Conservation (phyloP, 768 basidiomycete genomes). For the Boletus rubroflammeus region DNA sequence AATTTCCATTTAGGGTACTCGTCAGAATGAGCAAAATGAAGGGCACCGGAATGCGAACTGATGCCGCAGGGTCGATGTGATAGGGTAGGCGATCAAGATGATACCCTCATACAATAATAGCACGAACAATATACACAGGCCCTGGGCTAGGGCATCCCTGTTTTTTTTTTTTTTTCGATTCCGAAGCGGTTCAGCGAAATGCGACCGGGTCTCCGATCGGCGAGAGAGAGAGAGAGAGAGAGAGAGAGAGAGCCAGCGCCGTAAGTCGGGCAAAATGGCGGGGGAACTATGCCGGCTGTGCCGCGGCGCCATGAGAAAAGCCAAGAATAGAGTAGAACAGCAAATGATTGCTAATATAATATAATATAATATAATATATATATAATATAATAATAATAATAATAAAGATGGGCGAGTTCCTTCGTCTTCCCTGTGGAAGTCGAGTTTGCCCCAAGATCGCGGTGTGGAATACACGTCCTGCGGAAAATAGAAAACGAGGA, state of each 20-base stretch:
- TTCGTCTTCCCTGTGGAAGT: slow-evolving; percentile 7
- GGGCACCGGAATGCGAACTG: slow-evolving; percentile 30
- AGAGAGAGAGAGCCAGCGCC: no score
- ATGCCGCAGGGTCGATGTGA: slow-evolving; percentile 35
- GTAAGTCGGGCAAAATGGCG: slow-evolving; percentile 19
- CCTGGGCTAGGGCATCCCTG: slow-evolving; percentile 24
- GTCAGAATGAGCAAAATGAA: slow-evolving; percentile 21
- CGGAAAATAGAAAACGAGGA: neutral
- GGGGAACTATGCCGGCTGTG: slow-evolving; percentile 25
- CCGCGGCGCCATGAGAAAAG: slow-evolving; percentile 24
- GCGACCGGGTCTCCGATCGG: neutral
- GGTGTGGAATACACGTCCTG: slow-evolving; percentile 12
- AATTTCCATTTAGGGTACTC: slow-evolving; percentile 19
- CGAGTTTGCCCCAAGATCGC: slow-evolving; percentile 5
- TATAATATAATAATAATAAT: slow-evolving; percentile 15
- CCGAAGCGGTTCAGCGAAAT: slow-evolving; percentile 7
- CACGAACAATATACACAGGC: slow-evolving; percentile 14
- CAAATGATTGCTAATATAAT: slow-evolving; percentile 14
- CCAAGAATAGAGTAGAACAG: slow-evolving; percentile 1
- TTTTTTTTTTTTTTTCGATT: no score
- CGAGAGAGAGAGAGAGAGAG: no score
- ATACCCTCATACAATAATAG: slow-evolving; percentile 24
- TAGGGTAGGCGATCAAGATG: slow-evolving; percentile 37
- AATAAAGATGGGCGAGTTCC: slow-evolving; percentile 11
- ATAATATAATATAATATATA: slow-evolving; percentile 11